A percentile compares a stretch with the other conserved stretches of the same genome.
Evolutionary conservation across 768 basidiomycete genomes (phyloP).

Genomic region (Thelephora ganbajun): DNA sequence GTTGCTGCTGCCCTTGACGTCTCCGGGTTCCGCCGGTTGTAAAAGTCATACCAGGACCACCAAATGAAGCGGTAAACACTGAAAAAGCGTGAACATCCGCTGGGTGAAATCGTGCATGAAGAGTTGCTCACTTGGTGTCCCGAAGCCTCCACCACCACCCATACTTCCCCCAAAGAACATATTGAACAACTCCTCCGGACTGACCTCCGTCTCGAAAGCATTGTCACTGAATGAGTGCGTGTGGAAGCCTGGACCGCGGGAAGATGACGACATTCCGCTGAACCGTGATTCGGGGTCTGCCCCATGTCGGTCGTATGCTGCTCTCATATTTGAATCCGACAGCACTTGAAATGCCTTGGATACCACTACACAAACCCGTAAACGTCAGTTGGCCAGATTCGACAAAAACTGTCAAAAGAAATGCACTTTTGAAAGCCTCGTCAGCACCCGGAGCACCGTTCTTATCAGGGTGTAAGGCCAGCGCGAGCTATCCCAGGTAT

Average conservation of each 20-base stretch:
- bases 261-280: slow-evolving; percentile 47
- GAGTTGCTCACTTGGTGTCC: slow-evolving; percentile 8
- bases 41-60: slow-evolving; percentile 62
- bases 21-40: slow-evolving; percentile 28
- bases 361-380: slow-evolving; percentile 51
- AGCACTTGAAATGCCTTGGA: slow-evolving; percentile 95
- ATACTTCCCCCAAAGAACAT: slow-evolving; percentile 86
- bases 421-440: slow-evolving; percentile 92
- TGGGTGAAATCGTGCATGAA: not conserved
- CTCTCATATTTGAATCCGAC: slow-evolving; percentile 86
- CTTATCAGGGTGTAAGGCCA: slow-evolving; percentile 84
- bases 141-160: slow-evolving; percentile 21
- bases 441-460: slow-evolving; percentile 97
- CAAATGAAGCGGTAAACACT: slow-evolving; percentile 73
- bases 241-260: slow-evolving; percentile 33
- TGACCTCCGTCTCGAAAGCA: slow-evolving; percentile 72
- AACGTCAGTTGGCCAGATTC: slow-evolving; percentile 4
- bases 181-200: slow-evolving; percentile 93
- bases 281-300: slow-evolving; percentile 82
- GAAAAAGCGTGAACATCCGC: slow-evolving; percentile 11
- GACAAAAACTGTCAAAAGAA: slow-evolving; percentile 2
- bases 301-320: slow-evolving; percentile 73
- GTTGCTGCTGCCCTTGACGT: slow-evolving; percentile 22
- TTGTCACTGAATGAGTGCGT: slow-evolving; percentile 31
- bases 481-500: slow-evolving; percentile 44